A percentile compares a stretch with the other conserved stretches of the same genome.
Conservation (phyloP, 2,329 filamentous ascomycete species). For the Claviceps sp. region DNA sequence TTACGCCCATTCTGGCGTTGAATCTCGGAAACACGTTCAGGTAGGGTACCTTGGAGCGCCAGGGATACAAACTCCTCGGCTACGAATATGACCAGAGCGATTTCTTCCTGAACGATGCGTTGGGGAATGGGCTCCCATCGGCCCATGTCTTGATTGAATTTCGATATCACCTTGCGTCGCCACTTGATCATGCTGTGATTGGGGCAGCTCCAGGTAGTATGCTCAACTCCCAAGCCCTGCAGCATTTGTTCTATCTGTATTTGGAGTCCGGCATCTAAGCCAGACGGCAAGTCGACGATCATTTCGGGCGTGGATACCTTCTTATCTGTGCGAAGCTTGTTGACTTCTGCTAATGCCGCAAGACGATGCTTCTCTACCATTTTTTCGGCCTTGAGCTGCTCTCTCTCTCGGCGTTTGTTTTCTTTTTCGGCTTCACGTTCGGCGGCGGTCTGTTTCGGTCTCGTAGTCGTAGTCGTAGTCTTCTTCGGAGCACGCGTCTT, state of each 20-base stretch:
- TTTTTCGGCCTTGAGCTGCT: constrained; percentile 47
- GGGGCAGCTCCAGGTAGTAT: constrained; percentile 29
- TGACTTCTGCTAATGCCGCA: constrained; percentile 56
- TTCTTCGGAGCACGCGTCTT: constrained; percentile 25
- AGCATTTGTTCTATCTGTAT: constrained; percentile 38
- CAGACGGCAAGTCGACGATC: constrained; percentile 56
- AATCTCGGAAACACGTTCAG: constrained; percentile 44
- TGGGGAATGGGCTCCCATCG: constrained; percentile 50
- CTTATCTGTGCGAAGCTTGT: constrained; percentile 60
- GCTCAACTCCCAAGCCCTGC: constrained; percentile 33
- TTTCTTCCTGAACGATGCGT: constrained; percentile 41
- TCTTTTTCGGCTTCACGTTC: constrained; percentile 32
- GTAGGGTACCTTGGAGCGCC: constrained; percentile 37
- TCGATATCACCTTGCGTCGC: constrained; percentile 53
- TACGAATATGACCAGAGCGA: constrained; percentile 47
- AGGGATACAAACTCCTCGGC: constrained; percentile 55
- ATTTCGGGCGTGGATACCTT: constrained; percentile 63
- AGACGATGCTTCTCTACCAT: constrained; percentile 49
- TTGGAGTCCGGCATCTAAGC: constrained; percentile 33
- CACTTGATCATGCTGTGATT: constrained; percentile 47
- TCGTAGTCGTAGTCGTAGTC: constrained; percentile 26
- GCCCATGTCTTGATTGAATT: constrained; percentile 45
- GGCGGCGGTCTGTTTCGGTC: constrained; percentile 19
- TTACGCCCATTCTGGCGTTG: constrained; percentile 37
- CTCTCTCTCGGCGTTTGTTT: constrained; percentile 41